These are phyloP conservation scores for Aspergillus costaricaensis DNA, from an alignment of 2,329 filamentous ascomycete species.

Conservation along the genomic window DNA sequence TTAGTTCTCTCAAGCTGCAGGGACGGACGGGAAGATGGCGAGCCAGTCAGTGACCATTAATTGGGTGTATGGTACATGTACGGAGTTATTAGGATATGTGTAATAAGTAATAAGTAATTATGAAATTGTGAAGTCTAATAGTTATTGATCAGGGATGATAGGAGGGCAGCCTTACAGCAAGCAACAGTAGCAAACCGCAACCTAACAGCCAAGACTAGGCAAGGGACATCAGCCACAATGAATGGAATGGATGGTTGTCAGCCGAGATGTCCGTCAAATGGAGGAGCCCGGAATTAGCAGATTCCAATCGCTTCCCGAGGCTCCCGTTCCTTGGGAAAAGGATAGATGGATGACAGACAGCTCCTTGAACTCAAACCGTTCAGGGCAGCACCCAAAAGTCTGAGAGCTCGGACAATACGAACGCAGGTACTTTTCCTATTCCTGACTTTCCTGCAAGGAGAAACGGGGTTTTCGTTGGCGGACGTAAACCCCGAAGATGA, in stretches of 20 bases:
- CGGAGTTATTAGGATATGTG: neutral
- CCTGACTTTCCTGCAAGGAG: slow-evolving; percentile 19
- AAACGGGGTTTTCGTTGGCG: slow-evolving; percentile 12
- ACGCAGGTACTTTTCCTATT: neutral
- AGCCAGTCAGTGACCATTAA: neutral
- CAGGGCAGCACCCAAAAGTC: neutral
- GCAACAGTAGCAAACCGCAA: neutral
- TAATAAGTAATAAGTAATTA: neutral
- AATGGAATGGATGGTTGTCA: neutral
- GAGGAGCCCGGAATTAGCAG: neutral
- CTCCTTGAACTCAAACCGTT: neutral
- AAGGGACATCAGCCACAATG: slow-evolving; percentile 1
- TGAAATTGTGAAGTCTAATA: neutral
- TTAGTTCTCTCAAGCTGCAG: neutral
- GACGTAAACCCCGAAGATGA: slow-evolving; percentile 8
- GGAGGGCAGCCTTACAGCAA: too few relatives aligned
- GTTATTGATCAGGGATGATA: too few relatives aligned
- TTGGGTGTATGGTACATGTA: neutral
- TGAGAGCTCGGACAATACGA: slow-evolving; percentile 3
- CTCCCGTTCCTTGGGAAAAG: neutral
- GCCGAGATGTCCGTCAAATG: neutral
- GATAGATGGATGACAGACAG: neutral
- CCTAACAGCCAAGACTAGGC: neutral
- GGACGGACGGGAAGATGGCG: neutral
- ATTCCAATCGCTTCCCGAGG: slow-evolving; percentile 1